A percentile compares a stretch with the other conserved stretches of the same genome.
phyloP scores from a whole-genome alignment of 306 rosid species.

The Fragaria ananassa region DNA sequence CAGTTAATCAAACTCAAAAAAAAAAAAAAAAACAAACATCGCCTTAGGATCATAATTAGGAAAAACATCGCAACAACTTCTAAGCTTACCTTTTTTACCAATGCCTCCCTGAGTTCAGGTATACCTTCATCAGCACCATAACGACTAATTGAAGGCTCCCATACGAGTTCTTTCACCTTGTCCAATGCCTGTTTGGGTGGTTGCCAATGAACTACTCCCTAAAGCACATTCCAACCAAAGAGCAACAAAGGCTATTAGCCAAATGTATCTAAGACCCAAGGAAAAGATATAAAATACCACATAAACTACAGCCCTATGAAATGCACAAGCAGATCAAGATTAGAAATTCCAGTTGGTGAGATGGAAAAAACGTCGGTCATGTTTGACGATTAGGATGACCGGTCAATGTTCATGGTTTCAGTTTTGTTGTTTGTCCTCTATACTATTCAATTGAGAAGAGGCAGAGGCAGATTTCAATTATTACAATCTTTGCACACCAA shows the following conservation, averaged over 20 bases:
- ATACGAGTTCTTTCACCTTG: constrained; percentile 74
- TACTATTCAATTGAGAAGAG: not conserved
- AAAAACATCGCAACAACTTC: not conserved
- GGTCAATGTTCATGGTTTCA: constrained; percentile 2
- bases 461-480: not conserved
- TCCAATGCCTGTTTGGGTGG: constrained; percentile 84
- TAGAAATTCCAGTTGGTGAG: not conserved
- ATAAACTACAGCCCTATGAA: constrained; percentile 5
- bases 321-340: not conserved
- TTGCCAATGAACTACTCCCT: constrained; percentile 98
- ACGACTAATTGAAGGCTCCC: constrained; percentile 78
- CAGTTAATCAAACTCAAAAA: not conserved
- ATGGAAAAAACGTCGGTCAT: not conserved
- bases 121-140: constrained; percentile 93
- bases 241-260: constrained; percentile 1
- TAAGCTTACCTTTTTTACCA: constrained; percentile 51
- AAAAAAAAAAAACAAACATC: too few relatives aligned
- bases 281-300: not conserved
- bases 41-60: not conserved
- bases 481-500: not conserved
- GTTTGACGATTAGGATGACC: constrained; percentile 2
- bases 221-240: constrained; percentile 23
- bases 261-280: not conserved
- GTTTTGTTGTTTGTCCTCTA: not conserved
- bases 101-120: constrained; percentile 80